These are phyloP conservation scores for Globisporangium viniferum DNA, from an alignment of 352 stramenopile genomes.

Conservation along the genomic window DNA sequence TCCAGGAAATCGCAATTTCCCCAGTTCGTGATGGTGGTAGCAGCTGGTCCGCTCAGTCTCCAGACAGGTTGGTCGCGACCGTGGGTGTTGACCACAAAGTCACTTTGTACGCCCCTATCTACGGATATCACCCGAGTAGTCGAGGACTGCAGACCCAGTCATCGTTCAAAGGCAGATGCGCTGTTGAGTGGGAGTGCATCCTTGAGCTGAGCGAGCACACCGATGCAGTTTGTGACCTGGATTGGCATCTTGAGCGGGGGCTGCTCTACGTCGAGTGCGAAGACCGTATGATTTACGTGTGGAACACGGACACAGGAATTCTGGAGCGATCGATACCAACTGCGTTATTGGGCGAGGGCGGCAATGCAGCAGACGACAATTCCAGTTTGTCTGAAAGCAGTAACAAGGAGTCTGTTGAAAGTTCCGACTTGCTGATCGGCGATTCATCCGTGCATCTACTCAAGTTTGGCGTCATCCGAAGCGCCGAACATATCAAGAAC, in stretches of 20 bases:
- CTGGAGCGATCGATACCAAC: slow-evolving; percentile 59
- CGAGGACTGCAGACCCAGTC: slow-evolving; percentile 9
- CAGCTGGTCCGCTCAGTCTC: slow-evolving; percentile 24
- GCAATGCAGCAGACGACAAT: slow-evolving; percentile 24
- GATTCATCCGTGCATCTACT: slow-evolving; percentile 57
- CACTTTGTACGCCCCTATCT: slow-evolving; percentile 58
- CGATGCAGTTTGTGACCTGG: slow-evolving; percentile 42
- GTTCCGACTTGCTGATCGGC: slow-evolving; percentile 49
- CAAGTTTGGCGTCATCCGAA: slow-evolving; percentile 61
- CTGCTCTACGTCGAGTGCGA: slow-evolving; percentile 66
- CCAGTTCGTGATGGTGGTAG: slow-evolving; percentile 21
- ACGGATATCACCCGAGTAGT: slow-evolving; percentile 34
- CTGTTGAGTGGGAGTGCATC: slow-evolving; percentile 57
- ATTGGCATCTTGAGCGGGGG: slow-evolving; percentile 63
- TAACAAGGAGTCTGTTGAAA: slow-evolving; percentile 30
- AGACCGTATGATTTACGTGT: slow-evolving; percentile 77
- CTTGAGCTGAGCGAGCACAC: slow-evolving; percentile 63
- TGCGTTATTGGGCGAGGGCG: slow-evolving; percentile 50
- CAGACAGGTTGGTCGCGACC: slow-evolving; percentile 61
- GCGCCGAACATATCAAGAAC: slow-evolving; percentile 62
- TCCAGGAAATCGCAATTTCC: slow-evolving; percentile 66
- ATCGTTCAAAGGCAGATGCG: slow-evolving; percentile 9
- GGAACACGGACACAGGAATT: slow-evolving; percentile 73
- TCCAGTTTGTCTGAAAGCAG: slow-evolving; percentile 23
- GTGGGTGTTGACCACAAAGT: slow-evolving; percentile 59